These are phyloP conservation scores for Dioscorea cayenensis DNA, from an alignment of 116 monocot genomes.

Conservation along the genomic window DNA sequence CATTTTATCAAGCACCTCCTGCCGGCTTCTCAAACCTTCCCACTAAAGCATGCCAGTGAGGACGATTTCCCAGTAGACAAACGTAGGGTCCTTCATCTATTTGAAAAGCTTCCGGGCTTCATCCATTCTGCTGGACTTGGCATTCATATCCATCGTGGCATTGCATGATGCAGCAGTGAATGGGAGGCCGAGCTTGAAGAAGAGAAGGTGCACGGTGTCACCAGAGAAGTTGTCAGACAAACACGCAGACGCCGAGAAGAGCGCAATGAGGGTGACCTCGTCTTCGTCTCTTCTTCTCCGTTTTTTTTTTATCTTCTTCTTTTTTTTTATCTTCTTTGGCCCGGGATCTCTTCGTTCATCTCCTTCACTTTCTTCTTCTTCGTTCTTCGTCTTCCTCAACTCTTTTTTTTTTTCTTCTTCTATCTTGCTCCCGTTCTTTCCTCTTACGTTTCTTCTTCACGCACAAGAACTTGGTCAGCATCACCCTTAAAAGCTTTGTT, in stretches of 20 bases:
- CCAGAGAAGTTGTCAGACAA: conserved; percentile 24
- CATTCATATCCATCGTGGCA: conserved; percentile 43
- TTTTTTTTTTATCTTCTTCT: too few species aligned
- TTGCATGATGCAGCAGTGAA: conserved; percentile 24
- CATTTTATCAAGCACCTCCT: conserved; percentile 34
- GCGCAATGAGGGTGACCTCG: conserved; percentile 37
- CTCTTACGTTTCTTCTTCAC: too few species aligned
- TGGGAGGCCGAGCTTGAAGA: conserved; percentile 43
- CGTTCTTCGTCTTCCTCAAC: too few species aligned
- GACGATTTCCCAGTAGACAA: conserved; percentile 51
- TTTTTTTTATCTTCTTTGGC: too few species aligned
- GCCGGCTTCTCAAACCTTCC: conserved; percentile 40
- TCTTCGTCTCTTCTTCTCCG: too few species aligned
- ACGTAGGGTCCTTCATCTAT: conserved; percentile 28
- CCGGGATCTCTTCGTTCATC: too few species aligned
- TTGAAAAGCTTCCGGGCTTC: conserved; percentile 50
- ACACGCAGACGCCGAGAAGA: conserved; percentile 30
- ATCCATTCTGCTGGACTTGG: conserved; percentile 33
- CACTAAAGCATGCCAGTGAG: conserved; percentile 34
- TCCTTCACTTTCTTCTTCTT: too few species aligned
- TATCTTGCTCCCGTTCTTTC: too few species aligned
- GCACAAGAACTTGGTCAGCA: too few species aligned
- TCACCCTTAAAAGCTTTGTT: too few species aligned
- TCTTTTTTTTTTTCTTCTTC: too few species aligned
- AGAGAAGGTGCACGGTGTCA: conserved; percentile 26